Evolutionary conservation across 2,329 filamentous ascomycete species (phyloP).

Genomic region (Fusarium sp.): DNA sequence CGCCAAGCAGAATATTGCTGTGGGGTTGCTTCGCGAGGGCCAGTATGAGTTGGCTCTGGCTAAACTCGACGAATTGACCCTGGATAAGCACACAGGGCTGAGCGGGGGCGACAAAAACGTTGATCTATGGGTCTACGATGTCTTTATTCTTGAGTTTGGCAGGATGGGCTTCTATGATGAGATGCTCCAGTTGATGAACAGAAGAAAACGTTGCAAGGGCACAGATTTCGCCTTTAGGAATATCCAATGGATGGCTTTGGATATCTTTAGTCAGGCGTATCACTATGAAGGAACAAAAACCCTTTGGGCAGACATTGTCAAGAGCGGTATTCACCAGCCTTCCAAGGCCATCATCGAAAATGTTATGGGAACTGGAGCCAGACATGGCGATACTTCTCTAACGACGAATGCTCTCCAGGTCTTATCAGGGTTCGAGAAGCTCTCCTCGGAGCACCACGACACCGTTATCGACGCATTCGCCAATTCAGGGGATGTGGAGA

Average conservation of each 20-base stretch:
- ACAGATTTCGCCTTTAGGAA: conserved; percentile 56
- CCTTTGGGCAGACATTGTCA: conserved; percentile 76
- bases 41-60: conserved; percentile 84
- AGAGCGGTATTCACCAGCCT: conserved; percentile 52
- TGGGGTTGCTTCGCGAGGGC: conserved; percentile 81
- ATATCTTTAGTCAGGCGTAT: conserved; percentile 72
- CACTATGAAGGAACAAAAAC: conserved; percentile 73
- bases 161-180: conserved; percentile 81
- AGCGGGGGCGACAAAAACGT: conserved; percentile 64
- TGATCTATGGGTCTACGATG: conserved; percentile 79
- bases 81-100: conserved; percentile 76
- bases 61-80: conserved; percentile 79
- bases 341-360: conserved; percentile 73
- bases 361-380: conserved; percentile 77
- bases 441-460: conserved; percentile 80
- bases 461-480: conserved; percentile 78
- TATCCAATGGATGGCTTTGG: conserved; percentile 79
- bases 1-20: conserved; percentile 73
- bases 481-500: conserved; percentile 66
- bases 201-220: conserved; percentile 56
- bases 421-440: conserved; percentile 54
- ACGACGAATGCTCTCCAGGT: conserved; percentile 75
- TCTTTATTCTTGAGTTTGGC: conserved; percentile 79
- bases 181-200: conserved; percentile 73
- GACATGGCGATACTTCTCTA: conserved; percentile 72